Conservation (phyloP, 2,329 filamentous ascomycete genomes). For the Arthrobotrys musiformis region DNA sequence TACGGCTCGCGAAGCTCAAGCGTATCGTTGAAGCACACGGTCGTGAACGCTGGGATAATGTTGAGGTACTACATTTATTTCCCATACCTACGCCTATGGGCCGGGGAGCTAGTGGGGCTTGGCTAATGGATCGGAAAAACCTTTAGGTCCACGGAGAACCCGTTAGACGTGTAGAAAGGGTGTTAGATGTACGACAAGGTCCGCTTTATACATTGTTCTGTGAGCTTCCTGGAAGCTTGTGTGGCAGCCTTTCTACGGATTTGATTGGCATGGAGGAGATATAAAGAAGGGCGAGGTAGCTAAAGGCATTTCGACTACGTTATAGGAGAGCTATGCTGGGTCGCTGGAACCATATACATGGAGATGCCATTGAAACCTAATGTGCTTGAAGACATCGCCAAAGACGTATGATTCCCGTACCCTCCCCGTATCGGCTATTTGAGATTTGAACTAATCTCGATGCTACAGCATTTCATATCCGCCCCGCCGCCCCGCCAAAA, state of each 20-base stretch:
- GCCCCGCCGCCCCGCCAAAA: slow-evolving; percentile 80
- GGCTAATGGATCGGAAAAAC: no score
- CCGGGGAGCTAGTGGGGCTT: neutral
- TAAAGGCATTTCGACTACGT: neutral
- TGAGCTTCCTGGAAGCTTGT: neutral
- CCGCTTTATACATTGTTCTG: slow-evolving; percentile 28
- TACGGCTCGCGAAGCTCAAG: slow-evolving; percentile 87
- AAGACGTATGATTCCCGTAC: slow-evolving; percentile 73
- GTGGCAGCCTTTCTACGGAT: neutral
- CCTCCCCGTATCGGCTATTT: neutral
- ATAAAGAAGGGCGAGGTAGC: neutral
- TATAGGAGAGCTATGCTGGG: slow-evolving; percentile 80
- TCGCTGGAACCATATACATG: slow-evolving; percentile 94
- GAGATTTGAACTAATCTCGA: neutral
- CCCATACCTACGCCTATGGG: neutral
- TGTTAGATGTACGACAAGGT: slow-evolving; percentile 91
- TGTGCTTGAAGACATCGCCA: slow-evolving; percentile 92
- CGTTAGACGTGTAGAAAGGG: slow-evolving; percentile 81
- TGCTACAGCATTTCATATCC: slow-evolving; percentile 81
- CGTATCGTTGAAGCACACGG: slow-evolving; percentile 81
- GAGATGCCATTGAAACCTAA: slow-evolving; percentile 96
- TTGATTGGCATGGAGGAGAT: neutral
- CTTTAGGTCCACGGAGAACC: slow-evolving; percentile 76
- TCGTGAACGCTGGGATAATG: slow-evolving; percentile 78
- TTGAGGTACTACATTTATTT: slow-evolving; percentile 66